phyloP scores from a whole-genome alignment of 371 early-diverging fungal genomes.

The Mucor plumbeus region DNA sequence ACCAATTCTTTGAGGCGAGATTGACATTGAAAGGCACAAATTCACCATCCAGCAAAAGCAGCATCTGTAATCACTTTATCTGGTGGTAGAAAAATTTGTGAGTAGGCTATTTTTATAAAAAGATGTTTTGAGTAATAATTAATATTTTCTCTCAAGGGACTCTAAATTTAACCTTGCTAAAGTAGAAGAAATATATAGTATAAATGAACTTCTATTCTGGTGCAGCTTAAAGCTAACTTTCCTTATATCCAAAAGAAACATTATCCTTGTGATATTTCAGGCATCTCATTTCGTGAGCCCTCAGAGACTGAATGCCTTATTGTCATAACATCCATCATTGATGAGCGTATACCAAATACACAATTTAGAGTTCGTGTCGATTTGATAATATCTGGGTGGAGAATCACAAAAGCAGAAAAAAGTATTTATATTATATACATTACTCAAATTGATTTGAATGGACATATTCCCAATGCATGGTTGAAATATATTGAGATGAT shows the following conservation, averaged over 20 bases:
- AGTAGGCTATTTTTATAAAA: slow-evolving; percentile 9
- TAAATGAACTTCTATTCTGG: slow-evolving; percentile 47
- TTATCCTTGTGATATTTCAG: slow-evolving; percentile 36
- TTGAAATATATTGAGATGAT: slow-evolving; percentile 42
- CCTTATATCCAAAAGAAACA: slow-evolving; percentile 25
- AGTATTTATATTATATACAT: slow-evolving; percentile 46
- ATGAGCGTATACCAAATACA: slow-evolving; percentile 28
- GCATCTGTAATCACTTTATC: slow-evolving; percentile 32
- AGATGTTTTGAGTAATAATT: neutral
- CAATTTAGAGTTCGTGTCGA: slow-evolving; percentile 45
- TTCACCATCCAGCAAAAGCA: slow-evolving; percentile 32
- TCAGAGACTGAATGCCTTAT: slow-evolving; percentile 30
- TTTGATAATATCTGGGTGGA: slow-evolving; percentile 54
- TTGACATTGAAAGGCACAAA: slow-evolving; percentile 19
- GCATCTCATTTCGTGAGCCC: slow-evolving; percentile 26
- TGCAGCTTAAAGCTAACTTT: slow-evolving; percentile 49
- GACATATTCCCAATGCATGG: slow-evolving; percentile 47
- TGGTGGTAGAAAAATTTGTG: slow-evolving; percentile 38
- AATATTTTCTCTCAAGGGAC: slow-evolving; percentile 35
- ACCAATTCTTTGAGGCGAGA: slow-evolving; percentile 36
- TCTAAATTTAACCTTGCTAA: slow-evolving; percentile 49
- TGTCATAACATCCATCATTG: slow-evolving; percentile 46
- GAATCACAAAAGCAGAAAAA: slow-evolving; percentile 30
- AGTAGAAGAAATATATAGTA: slow-evolving; percentile 38
- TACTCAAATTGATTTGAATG: slow-evolving; percentile 51